Evolutionary conservation across 495 filamentous ascomycete species (phyloP).

Genomic region (Penicillium roqueforti): DNA sequence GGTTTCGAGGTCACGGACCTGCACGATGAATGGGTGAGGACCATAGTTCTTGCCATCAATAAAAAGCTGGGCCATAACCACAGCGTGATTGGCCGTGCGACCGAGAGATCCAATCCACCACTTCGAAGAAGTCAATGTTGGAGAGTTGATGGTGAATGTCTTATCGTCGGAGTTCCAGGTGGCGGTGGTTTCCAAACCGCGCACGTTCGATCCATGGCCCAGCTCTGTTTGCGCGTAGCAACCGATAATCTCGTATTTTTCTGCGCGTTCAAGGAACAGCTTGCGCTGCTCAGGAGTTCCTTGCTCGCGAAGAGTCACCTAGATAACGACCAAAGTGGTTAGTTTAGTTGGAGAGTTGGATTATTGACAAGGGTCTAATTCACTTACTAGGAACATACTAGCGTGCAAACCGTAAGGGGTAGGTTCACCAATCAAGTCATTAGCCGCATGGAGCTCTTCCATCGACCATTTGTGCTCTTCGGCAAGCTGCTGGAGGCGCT

Average conservation of each 20-base stretch:
- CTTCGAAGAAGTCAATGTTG: slow-evolving; percentile 63
- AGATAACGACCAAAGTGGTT: slow-evolving; percentile 5
- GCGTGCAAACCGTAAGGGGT: slow-evolving; percentile 66
- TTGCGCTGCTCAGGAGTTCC: slow-evolving; percentile 65
- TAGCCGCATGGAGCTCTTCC: slow-evolving; percentile 57
- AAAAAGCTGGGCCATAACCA: slow-evolving; percentile 68
- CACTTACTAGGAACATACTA: slow-evolving; percentile 58
- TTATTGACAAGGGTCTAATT: not conserved
- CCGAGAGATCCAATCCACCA: slow-evolving; percentile 79
- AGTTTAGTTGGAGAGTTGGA: slow-evolving; percentile 6
- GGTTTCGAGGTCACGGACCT: slow-evolving; percentile 65
- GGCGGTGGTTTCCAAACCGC: slow-evolving; percentile 69
- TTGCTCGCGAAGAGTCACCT: slow-evolving; percentile 65
- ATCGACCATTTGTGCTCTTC: slow-evolving; percentile 58
- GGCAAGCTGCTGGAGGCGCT: slow-evolving; percentile 60
- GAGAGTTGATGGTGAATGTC: slow-evolving; percentile 66
- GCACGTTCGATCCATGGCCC: slow-evolving; percentile 70
- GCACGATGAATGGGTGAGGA: slow-evolving; percentile 72
- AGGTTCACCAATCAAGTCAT: slow-evolving; percentile 60
- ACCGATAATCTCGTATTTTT: slow-evolving; percentile 63
- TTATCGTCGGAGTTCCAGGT: slow-evolving; percentile 64
- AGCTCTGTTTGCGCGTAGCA: slow-evolving; percentile 77
- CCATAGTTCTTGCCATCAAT: slow-evolving; percentile 61
- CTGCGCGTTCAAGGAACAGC: slow-evolving; percentile 59
- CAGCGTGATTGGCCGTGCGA: slow-evolving; percentile 66